Percentiles rank a stretch among this genome's conserved stretches.
phyloP scores from a whole-genome alignment of 352 stramenopile genomes.

The Globisporangium abappressorium region DNA sequence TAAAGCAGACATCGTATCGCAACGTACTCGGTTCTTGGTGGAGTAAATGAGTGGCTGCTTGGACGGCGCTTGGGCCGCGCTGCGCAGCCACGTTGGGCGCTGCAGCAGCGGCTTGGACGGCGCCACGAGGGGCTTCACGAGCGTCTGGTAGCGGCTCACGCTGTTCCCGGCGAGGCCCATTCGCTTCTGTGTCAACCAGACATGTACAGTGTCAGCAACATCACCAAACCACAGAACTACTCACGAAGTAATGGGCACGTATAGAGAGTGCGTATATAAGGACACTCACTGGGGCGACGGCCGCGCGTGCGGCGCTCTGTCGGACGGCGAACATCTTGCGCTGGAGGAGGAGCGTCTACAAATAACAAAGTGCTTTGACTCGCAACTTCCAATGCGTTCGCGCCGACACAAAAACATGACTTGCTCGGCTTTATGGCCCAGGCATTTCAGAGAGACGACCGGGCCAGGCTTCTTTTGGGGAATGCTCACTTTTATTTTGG shows the following conservation, averaged over 20 bases:
- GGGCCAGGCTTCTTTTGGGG: not conserved
- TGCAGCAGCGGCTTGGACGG: slow-evolving; percentile 31
- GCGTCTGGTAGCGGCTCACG: slow-evolving; percentile 59
- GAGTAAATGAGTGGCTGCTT: slow-evolving; percentile 62
- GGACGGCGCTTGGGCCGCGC: slow-evolving; percentile 17
- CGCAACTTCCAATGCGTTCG: slow-evolving; percentile 5
- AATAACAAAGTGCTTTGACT: not conserved
- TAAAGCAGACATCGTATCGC: not conserved
- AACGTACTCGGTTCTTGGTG: slow-evolving; percentile 66
- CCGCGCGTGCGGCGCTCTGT: slow-evolving; percentile 9
- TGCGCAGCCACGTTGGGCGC: slow-evolving; percentile 30
- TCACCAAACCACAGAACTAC: not conserved
- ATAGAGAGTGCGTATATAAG: not conserved
- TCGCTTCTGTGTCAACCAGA: slow-evolving; percentile 6
- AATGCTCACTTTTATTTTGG: not conserved
- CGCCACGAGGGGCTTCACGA: slow-evolving; percentile 37
- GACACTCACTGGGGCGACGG: slow-evolving; percentile 4
- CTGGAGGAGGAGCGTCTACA: not conserved
- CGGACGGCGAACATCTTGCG: slow-evolving; percentile 15
- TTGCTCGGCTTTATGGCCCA: not conserved
- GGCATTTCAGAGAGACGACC: not conserved
- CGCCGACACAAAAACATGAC: slow-evolving; percentile 9
- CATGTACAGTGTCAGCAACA: not conserved
- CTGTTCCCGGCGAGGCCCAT: slow-evolving; percentile 6
- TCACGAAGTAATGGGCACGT: not conserved